A percentile compares a stretch with the other conserved stretches of the same genome.
phyloP scores from a whole-genome alignment of 1,139 yeast genomes.

The Candida pseudoviswanathii region DNA sequence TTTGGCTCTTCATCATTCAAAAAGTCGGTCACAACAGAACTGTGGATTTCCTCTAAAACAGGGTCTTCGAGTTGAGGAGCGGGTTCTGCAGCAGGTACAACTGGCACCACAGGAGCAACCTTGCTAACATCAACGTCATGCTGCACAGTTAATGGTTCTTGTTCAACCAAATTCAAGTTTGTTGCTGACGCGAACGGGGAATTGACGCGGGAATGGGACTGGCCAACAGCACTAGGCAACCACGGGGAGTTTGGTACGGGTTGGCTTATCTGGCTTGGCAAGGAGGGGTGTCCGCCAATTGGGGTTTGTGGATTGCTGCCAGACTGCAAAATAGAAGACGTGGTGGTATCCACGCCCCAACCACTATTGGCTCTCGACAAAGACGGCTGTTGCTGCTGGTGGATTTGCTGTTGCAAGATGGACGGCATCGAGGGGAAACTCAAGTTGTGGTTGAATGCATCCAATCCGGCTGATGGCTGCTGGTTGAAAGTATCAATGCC shows the following conservation, averaged over 20 bases:
- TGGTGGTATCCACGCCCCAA: conserved; percentile 41
- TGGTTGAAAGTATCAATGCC: conserved; percentile 29
- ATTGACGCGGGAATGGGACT: conserved; percentile 39
- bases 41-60: conserved; percentile 38
- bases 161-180: conserved; percentile 6
- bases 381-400: conserved; percentile 32
- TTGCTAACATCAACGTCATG: conserved; percentile 3
- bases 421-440: conserved; percentile 28
- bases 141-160: conserved; percentile 4
- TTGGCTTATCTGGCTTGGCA: conserved; percentile 27
- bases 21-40: conserved; percentile 41
- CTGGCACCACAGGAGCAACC: not conserved
- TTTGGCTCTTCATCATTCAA: conserved; percentile 30
- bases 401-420: conserved; percentile 36
- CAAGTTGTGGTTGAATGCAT: conserved; percentile 14
- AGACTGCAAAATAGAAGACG: conserved; percentile 14
- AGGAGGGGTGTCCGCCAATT: conserved; percentile 25
- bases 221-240: conserved; percentile 30
- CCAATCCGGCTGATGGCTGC: conserved; percentile 8
- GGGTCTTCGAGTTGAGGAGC: conserved; percentile 22
- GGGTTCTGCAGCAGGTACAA: conserved; percentile 4
- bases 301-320: conserved; percentile 35
- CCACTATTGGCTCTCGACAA: conserved; percentile 40
- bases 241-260: conserved; percentile 45
- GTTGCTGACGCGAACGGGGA: conserved; percentile 41